Evolutionary conservation across 202 grass and related monocot genomes (phyloP).

Genomic region (Miscanthus sacchariflorus): DNA sequence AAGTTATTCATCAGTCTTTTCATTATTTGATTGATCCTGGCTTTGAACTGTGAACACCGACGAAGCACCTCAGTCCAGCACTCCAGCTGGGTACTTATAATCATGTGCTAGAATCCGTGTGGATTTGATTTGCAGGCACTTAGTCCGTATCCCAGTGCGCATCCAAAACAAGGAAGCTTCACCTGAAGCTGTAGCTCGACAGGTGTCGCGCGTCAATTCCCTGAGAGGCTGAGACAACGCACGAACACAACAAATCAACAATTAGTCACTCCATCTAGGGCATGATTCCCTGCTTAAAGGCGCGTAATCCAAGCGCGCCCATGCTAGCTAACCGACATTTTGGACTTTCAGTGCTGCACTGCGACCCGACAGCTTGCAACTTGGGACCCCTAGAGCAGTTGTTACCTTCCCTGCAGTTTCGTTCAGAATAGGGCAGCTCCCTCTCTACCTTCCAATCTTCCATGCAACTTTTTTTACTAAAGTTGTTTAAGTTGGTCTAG

Average conservation of each 20-base stretch:
- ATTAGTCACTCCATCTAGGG: neutral
- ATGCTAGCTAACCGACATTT: neutral
- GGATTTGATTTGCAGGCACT: constrained; percentile 4
- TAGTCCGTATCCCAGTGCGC: neutral
- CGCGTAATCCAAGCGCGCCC: constrained; percentile 25
- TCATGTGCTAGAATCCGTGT: constrained; percentile 7
- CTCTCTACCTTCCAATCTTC: neutral
- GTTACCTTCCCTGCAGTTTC: constrained; percentile 47
- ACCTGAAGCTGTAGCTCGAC: constrained; percentile 9
- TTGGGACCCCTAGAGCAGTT: neutral
- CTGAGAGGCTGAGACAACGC: neutral
- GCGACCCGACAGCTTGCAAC: constrained; percentile 28
- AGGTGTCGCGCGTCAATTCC: constrained; percentile 1
- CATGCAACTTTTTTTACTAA: constrained; percentile 4
- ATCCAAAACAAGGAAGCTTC: constrained; percentile 45
- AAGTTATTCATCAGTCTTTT: neutral
- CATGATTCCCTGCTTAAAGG: constrained; percentile 15
- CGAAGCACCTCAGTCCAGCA: neutral
- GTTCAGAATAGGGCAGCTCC: neutral
- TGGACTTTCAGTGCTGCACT: constrained; percentile 17
- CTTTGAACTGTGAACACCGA: neutral
- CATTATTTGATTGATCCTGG: neutral
- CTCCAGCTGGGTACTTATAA: neutral
- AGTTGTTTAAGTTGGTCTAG: neutral
- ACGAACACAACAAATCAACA: neutral